Evolutionary conservation across 2,329 filamentous ascomycete species (phyloP), one percentile per base, ranked within the genome.

Genomic region (Pyrenochaeta sp.): DNA sequence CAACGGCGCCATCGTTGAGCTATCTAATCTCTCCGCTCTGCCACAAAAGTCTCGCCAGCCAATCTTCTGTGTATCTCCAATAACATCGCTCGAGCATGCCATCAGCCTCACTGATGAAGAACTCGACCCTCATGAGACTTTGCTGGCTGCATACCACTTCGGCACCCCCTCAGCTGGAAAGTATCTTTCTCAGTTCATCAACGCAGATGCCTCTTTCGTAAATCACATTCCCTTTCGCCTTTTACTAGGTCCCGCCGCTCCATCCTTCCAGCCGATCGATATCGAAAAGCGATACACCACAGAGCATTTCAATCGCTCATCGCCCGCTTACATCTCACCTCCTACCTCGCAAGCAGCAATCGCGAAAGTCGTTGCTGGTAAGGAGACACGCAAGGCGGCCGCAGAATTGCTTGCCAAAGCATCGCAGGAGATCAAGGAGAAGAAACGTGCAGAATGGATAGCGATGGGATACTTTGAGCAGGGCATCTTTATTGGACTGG

Each of bases 141-240:
- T 82, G 1, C 69, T 80, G 0, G 82, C 82, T 17, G 75, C 79
- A 2, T 87, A 85, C 60, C 75, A 83, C 56, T 88, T 86, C 64
- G 79, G 80, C 9, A 74, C 75, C 18, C 75, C 80, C 0, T 57
- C 75, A 1, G 73, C 81, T 2, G 83, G 80, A 14, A 88, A 88
- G 66, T 89, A 88, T 57, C 75, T 88, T 4, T 77, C 79, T 7
- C 83, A 88, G 58, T 86, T 84, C 67, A 72, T 87, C 31, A 63
- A 77, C 7, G 76, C 83, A 2, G 73, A 81, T 11, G 66, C 80
- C 0, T 81, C 82, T 0, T 83, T 82, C 64, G 74, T 85, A 49
- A 88, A 88, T 66, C 81, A 86, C 46, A 78, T 88, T 6, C 85
- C 86, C 0, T 57, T 74, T 2, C 78, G 83, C 30, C 73, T 88